Percentiles rank a stretch among this genome's conserved stretches.
phyloP scores from a whole-genome alignment of 495 filamentous ascomycete genomes.

The Neurospora sp. region DNA sequence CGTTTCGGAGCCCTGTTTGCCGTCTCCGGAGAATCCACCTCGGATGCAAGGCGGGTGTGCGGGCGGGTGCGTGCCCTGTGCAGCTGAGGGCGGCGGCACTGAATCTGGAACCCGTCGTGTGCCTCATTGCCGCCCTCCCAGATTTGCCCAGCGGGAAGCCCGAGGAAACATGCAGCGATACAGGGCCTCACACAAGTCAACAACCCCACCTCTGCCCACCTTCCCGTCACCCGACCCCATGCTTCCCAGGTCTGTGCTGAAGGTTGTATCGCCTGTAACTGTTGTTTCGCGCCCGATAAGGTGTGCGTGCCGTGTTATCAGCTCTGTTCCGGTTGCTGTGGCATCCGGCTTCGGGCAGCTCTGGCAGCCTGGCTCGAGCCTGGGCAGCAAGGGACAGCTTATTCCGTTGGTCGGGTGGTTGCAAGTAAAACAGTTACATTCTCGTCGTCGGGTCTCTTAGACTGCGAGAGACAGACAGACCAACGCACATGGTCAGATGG shows the following conservation, averaged over 20 bases:
- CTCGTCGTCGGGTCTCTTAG: background rate
- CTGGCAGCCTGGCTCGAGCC: background rate
- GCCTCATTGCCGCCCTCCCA: background rate
- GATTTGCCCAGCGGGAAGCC: background rate
- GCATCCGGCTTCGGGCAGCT: background rate
- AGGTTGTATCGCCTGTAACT: background rate
- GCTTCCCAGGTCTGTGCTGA: too few species aligned
- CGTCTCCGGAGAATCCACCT: background rate
- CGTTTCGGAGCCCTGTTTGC: background rate
- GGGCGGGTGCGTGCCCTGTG: background rate
- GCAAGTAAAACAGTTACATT: background rate
- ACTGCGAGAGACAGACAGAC: background rate
- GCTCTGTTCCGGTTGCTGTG: background rate
- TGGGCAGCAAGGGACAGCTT: background rate
- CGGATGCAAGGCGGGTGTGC: background rate
- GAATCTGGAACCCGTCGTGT: background rate
- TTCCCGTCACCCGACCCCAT: background rate
- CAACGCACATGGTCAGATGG: background rate
- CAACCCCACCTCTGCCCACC: background rate
- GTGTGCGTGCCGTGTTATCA: background rate
- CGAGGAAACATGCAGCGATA: background rate
- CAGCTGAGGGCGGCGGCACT: background rate
- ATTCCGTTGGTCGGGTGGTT: background rate
- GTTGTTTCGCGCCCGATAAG: background rate
- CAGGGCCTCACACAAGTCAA: background rate